Conservation (phyloP, 345 rosid genomes). For the Murraya koenigii region DNA sequence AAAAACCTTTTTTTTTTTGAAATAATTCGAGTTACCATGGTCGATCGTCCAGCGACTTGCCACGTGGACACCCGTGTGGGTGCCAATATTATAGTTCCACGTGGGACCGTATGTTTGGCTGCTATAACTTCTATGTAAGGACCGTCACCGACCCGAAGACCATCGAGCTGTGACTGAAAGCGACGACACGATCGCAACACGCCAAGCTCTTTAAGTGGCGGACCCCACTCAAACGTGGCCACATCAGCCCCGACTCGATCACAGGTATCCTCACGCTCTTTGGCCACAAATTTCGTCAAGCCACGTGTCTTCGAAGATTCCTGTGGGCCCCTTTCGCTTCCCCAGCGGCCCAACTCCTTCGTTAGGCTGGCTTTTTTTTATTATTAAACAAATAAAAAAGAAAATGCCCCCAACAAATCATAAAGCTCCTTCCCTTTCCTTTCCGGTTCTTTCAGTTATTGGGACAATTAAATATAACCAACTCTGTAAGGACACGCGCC, state of each 20-base stretch:
- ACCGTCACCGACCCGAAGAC: slow-evolving; percentile 29
- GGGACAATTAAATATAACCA: not conserved
- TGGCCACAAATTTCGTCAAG: slow-evolving; percentile 15
- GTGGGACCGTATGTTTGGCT: slow-evolving; percentile 14
- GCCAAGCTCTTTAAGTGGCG: slow-evolving; percentile 9
- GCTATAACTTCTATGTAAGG: not conserved
- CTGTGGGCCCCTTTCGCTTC: not conserved
- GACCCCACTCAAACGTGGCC: slow-evolving; percentile 45
- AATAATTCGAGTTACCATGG: not conserved
- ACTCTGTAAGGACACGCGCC: not conserved
- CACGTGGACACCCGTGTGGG: not conserved
- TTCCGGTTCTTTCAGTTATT: slow-evolving; percentile 20
- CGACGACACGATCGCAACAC: slow-evolving; percentile 30
- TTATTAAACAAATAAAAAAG: not conserved
- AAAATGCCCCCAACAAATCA: not conserved
- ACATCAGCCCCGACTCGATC: slow-evolving; percentile 29
- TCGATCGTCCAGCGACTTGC: not conserved
- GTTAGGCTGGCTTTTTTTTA: slow-evolving; percentile 1
- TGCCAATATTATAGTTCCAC: slow-evolving; percentile 3
- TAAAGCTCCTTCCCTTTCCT: not conserved
- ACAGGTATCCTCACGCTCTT: slow-evolving; percentile 37
- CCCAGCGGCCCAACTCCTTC: not conserved
- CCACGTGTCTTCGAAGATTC: slow-evolving; percentile 38
- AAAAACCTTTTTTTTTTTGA: no score
- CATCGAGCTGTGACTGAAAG: slow-evolving; percentile 34